Evolutionary conservation across 192 early-diverging fungal genomes (phyloP).

Genomic region (Funneliformis mosseae): DNA sequence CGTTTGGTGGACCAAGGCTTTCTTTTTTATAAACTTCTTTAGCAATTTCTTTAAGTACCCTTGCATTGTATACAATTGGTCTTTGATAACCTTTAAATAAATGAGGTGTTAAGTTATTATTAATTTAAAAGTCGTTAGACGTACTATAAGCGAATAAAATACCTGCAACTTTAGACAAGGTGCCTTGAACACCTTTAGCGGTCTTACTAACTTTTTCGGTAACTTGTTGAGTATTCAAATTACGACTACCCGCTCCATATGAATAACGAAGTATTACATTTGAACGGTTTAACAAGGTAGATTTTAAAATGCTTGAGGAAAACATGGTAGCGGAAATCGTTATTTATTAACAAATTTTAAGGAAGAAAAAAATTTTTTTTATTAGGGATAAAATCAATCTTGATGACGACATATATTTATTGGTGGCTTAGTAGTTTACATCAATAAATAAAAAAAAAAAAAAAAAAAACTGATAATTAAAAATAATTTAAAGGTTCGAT

Average conservation of each 20-base stretch:
- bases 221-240: background rate
- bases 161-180: constrained; percentile 5
- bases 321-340: background rate
- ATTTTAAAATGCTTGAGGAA: background rate
- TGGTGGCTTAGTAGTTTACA: background rate
- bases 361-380: background rate
- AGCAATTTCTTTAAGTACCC: constrained; percentile 59
- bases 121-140: background rate
- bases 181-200: background rate
- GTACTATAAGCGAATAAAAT: background rate
- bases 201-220: too few species aligned
- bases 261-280: background rate
- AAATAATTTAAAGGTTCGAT: too few species aligned
- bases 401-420: background rate
- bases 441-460: too few species aligned
- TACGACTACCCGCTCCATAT: background rate
- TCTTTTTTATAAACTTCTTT: constrained; percentile 68
- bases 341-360: background rate
- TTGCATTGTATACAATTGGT: constrained; percentile 55
- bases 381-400: background rate
- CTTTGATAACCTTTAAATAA: constrained; percentile 1
- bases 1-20: constrained; percentile 59
- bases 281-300: background rate
- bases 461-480: too few species aligned
- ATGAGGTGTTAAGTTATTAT: background rate